Evolutionary conservation across 768 basidiomycete species (phyloP), one percentile per base, ranked within the genome.

Genomic region (Harrya chromipes): DNA sequence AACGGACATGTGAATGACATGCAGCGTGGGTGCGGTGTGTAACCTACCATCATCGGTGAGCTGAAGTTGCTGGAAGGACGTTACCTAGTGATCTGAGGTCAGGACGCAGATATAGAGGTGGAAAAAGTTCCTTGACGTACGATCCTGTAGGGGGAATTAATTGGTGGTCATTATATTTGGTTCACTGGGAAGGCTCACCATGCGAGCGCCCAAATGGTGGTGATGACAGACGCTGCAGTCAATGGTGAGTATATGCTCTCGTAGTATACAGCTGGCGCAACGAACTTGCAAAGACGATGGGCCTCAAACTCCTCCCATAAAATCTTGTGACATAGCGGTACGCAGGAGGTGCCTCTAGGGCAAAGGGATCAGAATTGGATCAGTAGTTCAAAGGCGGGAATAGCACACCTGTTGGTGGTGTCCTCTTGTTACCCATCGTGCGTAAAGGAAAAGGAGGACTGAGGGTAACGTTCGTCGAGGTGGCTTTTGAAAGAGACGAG

Each of bases 271-370:
- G 10, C 43, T 6, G 14, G 57, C 63, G 49, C 36, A 73, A 80
- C 71, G 36, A 53, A 71, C 59, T 76, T 47, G 63, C 56, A 19
- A 74, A 51, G 17, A 90, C 77, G n/a, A 83, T 61, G 11, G 87
- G 84, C 21, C 88, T 73, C 50, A 89, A 60, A 61, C 73, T 87
- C 46, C 73, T 69, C 51, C 66, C 70, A 55, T 84, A 87, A 23
- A 81, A 62, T 54, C 78, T 75, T 34, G 73, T 74, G 16, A 80
- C 76, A 62, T 81, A 80, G n/a, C 76, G 74, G 69, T 83, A 86
- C 2, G 79, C 70, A 4, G 83, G 82, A 73, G 48, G 78, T 57
- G 47, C 74, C 70, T 83, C 61, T 56, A 16, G 9, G 11, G 12
- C 33, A 11, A 40, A 14, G 33, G 27, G 29, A 40, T 50, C 11